phyloP scores from a whole-genome alignment of 768 basidiomycete genomes.

The Mycena alexandri region DNA sequence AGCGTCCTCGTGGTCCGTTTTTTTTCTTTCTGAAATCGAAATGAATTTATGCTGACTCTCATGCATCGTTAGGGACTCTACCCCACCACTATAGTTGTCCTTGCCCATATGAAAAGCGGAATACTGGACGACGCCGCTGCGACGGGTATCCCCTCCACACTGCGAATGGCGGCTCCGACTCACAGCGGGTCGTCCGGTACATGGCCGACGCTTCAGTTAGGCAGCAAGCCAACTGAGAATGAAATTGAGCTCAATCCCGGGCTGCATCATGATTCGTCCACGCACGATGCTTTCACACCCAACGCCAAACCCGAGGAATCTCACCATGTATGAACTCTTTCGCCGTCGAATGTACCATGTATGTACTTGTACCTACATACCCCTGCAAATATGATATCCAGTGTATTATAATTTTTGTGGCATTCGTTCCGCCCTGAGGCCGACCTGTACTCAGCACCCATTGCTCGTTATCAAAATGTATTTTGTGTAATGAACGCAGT shows the following conservation, averaged over 20 bases:
- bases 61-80: neutral
- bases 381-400: conserved; percentile 1
- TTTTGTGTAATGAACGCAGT: no score
- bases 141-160: neutral
- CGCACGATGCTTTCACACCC: neutral
- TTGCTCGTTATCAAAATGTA: no score
- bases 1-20: conserved; percentile 36
- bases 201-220: conserved; percentile 10
- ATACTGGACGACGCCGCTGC: neutral
- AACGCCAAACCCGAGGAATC: neutral
- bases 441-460: no score
- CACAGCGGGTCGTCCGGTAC: neutral
- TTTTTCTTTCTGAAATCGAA: neutral
- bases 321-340: neutral
- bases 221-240: conserved; percentile 6
- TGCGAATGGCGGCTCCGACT: conserved; percentile 5
- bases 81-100: conserved; percentile 8
- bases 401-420: no score
- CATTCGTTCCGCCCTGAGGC: no score
- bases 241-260: conserved; percentile 18
- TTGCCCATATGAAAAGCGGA: conserved; percentile 20
- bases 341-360: no score
- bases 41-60: neutral
- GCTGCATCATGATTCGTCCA: neutral
- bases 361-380: neutral